Base-by-base conservation (phyloP, 2,329 filamentous ascomycete species). In the Orbilia javanica region DNA sequence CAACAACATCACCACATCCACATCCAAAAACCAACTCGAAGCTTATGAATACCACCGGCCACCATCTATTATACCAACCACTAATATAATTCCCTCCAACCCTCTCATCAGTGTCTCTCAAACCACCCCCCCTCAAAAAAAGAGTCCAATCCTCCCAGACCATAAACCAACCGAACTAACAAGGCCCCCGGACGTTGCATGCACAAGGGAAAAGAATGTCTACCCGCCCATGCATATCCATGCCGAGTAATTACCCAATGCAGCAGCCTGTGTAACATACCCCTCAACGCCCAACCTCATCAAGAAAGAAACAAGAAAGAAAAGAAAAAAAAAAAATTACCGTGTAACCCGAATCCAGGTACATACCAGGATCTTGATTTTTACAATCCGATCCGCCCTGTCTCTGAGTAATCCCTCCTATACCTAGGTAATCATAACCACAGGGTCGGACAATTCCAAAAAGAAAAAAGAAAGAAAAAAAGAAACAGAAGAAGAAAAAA, bases 181-280 rank as follows among this genome's bases (percentile, higher is more conserved):
- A 44, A 20, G 31, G 13, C 46, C 25, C 15, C 15, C 50, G 15
- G 20, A 31, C 15, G 50, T 34, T 3, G 15, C 5, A 25, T 3
- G 15, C 5, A 25, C 46, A 50, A 25, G 2, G 11, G 10, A 22
- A 25, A 50, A 25, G 25, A 18, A 25, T n/a, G 20, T 4, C 46
- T 25, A 50, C 22, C 42, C 50, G 11, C 25, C 27, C 52, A 31
- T 44, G 42, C 42, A 44, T 20, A 18, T 44, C n/a, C 52, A 57
- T 57, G 29, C 22, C 52, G 8, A 57, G 31, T 34, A 57, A 22
- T 31, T 57, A 31, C 52, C 52, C 29, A 57, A 57, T 57, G 18
- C 15, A 29, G 52, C 29, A 31, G 13, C 18, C n/a, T 57, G 52
- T n/a, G 52, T 57, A 57, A 39, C 52, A 57, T 57, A n/a, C 25